Conservation (phyloP, 192 early-diverging fungal genomes). For the Coemansia sp. region DNA sequence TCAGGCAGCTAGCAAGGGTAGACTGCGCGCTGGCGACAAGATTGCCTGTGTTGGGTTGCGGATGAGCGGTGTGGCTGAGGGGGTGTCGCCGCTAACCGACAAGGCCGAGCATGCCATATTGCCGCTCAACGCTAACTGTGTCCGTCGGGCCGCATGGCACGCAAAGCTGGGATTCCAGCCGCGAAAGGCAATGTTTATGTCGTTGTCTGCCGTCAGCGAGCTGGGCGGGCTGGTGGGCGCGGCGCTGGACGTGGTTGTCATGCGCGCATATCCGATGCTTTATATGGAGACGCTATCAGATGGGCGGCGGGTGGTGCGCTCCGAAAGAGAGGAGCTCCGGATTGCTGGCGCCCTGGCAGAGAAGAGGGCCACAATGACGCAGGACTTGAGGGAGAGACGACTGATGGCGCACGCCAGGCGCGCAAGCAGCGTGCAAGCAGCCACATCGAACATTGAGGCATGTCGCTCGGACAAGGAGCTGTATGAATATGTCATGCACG, state of each 20-base stretch:
- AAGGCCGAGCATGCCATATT: conserved; percentile 13
- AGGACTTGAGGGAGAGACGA: conserved; percentile 11
- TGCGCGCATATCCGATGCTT: conserved; percentile 40
- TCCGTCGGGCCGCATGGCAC: conserved; percentile 42
- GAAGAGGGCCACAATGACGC: conserved; percentile 3
- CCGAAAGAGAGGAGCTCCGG: conserved; percentile 36
- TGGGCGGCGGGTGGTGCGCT: conserved; percentile 24
- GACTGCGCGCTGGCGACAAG: conserved; percentile 43
- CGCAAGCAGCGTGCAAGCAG: neutral
- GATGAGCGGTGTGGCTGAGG: conserved; percentile 20
- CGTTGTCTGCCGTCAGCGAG: conserved; percentile 26
- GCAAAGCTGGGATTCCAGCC: conserved; percentile 37
- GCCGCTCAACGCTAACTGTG: conserved; percentile 31
- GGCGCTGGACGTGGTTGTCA: conserved; percentile 42
- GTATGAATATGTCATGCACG: conserved; percentile 11
- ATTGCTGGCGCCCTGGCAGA: conserved; percentile 5
- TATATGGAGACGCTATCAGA: conserved; percentile 31
- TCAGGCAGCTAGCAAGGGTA: conserved; percentile 13
- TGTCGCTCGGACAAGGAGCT: conserved; percentile 4
- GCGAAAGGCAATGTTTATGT: conserved; percentile 12
- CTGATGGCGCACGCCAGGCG: neutral
- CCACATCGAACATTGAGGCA: neutral
- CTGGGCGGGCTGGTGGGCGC: conserved; percentile 33
- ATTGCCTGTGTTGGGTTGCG: conserved; percentile 33
- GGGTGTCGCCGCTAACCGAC: conserved; percentile 21